phyloP scores from a whole-genome alignment of 2,329 filamentous ascomycete genomes.

The Talaromyces sp. region DNA sequence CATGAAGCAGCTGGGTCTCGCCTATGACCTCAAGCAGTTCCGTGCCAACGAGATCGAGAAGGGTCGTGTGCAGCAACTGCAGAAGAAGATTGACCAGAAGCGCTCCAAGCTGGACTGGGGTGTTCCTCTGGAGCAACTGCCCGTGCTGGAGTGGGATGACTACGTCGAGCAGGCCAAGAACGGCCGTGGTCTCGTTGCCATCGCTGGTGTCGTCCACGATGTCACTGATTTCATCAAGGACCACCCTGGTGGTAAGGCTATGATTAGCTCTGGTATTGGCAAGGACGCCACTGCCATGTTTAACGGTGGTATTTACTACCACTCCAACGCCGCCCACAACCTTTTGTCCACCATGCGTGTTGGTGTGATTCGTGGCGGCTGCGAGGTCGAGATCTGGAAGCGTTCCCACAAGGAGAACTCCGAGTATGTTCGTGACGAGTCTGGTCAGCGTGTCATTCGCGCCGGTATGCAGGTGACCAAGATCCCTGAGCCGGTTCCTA shows the following conservation, averaged over 20 bases:
- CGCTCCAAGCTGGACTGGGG: constrained; percentile 83
- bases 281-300: constrained; percentile 90
- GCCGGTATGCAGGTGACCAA: constrained; percentile 86
- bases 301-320: constrained; percentile 87
- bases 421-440: constrained; percentile 76
- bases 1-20: constrained; percentile 8
- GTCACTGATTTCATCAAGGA: constrained; percentile 82
- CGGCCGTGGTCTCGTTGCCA: constrained; percentile 73
- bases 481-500: constrained; percentile 75
- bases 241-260: constrained; percentile 83
- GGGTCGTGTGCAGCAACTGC: constrained; percentile 81
- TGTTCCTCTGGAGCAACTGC: constrained; percentile 79
- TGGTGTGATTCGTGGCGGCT: constrained; percentile 81
- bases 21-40: constrained; percentile 65
- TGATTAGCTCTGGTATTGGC: constrained; percentile 79
- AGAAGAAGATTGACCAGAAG: constrained; percentile 93
- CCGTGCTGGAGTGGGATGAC: constrained; percentile 84
- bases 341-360: constrained; percentile 84
- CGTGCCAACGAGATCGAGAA: constrained; percentile 90
- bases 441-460: constrained; percentile 79
- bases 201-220: constrained; percentile 85
- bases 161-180: constrained; percentile 77
- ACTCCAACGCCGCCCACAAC: constrained; percentile 89
- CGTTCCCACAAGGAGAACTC: constrained; percentile 78
- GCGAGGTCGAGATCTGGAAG: constrained; percentile 93